Evolutionary conservation across 2,329 filamentous ascomycete genomes (phyloP).

Genomic region (Allantophomopsis lycopodina): DNA sequence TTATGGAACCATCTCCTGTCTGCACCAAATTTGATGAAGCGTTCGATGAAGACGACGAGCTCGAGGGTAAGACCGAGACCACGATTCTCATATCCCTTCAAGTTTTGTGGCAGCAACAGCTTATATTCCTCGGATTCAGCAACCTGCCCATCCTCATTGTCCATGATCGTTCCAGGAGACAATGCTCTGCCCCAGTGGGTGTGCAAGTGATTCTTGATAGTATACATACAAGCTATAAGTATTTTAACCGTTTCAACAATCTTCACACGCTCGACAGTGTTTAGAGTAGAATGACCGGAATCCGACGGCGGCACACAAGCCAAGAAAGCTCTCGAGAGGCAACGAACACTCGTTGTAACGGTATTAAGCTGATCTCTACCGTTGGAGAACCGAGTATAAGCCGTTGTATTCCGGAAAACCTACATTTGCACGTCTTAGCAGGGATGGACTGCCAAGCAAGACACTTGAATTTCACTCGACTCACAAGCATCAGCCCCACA

Average conservation of each 20-base stretch:
- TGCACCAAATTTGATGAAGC: constrained; percentile 41
- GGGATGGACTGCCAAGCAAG: no score
- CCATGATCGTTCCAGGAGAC: constrained; percentile 12
- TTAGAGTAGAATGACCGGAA: background rate
- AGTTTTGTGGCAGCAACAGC: constrained; percentile 30
- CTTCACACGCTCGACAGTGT: constrained; percentile 18
- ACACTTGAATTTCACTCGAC: constrained; percentile 5
- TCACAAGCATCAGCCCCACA: constrained; percentile 51
- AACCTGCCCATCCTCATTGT: constrained; percentile 15
- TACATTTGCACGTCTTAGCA: no score
- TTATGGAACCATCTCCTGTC: constrained; percentile 44
- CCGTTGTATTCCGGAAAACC: constrained; percentile 7
- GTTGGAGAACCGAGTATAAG: constrained; percentile 50
- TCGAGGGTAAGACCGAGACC: constrained; percentile 47
- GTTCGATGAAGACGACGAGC: constrained; percentile 43
- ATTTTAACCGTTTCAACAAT: constrained; percentile 44
- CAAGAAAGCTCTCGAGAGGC: constrained; percentile 41
- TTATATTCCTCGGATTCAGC: constrained; percentile 30
- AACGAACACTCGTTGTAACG: constrained; percentile 42
- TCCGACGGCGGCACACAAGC: constrained; percentile 22
- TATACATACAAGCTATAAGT: constrained; percentile 46
- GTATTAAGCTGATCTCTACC: constrained; percentile 41
- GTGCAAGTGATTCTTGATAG: constrained; percentile 49
- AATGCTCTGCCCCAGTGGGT: constrained; percentile 41
- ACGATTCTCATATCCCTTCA: constrained; percentile 40